A percentile compares a stretch with the other conserved stretches of the same genome.
Evolutionary conservation across 257 asterid genomes (phyloP).

Genomic region (Solanum medicagineum): DNA sequence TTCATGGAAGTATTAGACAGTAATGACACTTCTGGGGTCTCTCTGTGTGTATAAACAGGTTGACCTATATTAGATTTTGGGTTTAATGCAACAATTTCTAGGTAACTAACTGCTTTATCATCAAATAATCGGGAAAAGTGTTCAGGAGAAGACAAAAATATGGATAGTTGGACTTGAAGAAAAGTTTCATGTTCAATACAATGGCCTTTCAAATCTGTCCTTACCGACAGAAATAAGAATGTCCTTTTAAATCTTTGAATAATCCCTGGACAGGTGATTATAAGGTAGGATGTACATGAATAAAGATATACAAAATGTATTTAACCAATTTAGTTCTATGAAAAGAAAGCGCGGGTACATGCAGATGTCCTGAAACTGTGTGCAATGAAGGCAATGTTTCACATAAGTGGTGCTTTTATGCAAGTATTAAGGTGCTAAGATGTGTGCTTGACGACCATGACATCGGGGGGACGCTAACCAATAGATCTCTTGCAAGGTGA

Average conservation of each 20-base stretch:
- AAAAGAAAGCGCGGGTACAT: background rate
- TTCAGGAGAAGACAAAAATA: background rate
- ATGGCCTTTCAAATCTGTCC: background rate
- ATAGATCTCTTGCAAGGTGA: background rate
- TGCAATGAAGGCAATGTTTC: background rate
- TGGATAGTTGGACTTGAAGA: background rate
- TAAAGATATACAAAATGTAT: background rate
- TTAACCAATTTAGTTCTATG: background rate
- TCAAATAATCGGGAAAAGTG: background rate
- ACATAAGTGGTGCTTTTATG: background rate
- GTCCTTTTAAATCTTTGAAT: background rate
- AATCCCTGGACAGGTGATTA: background rate
- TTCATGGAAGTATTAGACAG: background rate
- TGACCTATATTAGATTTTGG: background rate
- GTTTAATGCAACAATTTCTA: background rate
- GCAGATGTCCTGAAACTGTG: background rate
- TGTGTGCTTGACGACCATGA: background rate
- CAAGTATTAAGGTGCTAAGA: background rate
- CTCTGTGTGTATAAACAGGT: background rate
- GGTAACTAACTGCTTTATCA: background rate
- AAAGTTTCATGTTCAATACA: background rate
- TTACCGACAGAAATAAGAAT: background rate
- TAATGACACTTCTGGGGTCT: background rate
- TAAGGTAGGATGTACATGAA: background rate
- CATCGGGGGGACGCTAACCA: background rate